Evolutionary conservation across 2,329 filamentous ascomycete species (phyloP).

Genomic region (Fusarium anthophilum): DNA sequence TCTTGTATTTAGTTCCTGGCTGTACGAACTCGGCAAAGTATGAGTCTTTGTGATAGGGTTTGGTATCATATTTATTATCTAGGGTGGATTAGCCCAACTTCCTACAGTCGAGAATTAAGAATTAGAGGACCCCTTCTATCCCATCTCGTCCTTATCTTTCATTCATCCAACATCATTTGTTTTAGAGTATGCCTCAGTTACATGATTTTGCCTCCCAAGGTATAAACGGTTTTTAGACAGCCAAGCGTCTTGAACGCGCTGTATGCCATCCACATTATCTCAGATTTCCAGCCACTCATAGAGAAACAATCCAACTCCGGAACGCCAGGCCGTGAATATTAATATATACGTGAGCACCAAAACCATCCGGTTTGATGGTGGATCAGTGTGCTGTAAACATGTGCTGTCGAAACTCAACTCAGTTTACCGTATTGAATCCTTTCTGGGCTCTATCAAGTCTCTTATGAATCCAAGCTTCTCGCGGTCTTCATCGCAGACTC

Average conservation of each 20-base stretch:
- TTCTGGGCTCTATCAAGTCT: constrained; percentile 48
- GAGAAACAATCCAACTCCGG: constrained; percentile 28
- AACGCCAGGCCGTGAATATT: constrained; percentile 42
- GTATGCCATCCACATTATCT: constrained; percentile 26
- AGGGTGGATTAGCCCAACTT: constrained; percentile 12
- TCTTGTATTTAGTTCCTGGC: background rate
- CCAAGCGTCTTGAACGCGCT: background rate
- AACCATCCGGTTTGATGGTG: background rate
- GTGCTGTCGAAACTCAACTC: background rate
- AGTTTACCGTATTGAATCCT: constrained; percentile 24
- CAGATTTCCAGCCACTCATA: constrained; percentile 8
- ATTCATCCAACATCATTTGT: constrained; percentile 16
- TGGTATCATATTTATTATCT: constrained; percentile 26
- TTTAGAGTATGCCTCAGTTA: constrained; percentile 8
- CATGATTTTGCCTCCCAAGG: constrained; percentile 6
- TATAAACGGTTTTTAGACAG: constrained; percentile 2
- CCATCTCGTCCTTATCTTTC: constrained; percentile 12
- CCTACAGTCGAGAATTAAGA: constrained; percentile 22
- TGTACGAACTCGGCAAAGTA: background rate
- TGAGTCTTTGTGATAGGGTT: background rate
- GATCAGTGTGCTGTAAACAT: constrained; percentile 14
- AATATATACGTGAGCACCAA: constrained; percentile 31
- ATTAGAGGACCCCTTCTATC: constrained; percentile 20
- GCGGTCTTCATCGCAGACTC: constrained; percentile 58
- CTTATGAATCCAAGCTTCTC: constrained; percentile 55